Conservation (phyloP, 257 asterid genomes). For the Plantago major region DNA sequence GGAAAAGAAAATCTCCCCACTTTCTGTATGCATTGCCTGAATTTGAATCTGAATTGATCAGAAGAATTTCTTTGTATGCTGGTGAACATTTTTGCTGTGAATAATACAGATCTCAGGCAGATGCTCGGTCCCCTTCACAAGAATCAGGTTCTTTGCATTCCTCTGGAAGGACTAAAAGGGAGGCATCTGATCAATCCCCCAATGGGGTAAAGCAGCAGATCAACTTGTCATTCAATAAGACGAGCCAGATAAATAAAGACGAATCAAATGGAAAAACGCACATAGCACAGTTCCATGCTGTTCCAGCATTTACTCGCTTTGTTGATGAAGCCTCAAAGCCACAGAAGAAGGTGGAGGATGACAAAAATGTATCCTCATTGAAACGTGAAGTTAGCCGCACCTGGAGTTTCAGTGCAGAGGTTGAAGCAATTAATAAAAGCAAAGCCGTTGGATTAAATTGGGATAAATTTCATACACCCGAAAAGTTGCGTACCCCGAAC, state of each 20-base stretch:
- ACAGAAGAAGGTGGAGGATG: constrained; percentile 33
- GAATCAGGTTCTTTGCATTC: constrained; percentile 36
- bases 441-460: constrained; percentile 35
- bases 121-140: constrained; percentile 21
- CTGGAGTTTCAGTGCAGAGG: constrained; percentile 57
- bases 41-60: constrained; percentile 7
- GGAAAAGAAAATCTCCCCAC: background rate
- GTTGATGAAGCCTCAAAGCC: constrained; percentile 43
- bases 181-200: constrained; percentile 43
- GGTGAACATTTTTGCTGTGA: constrained; percentile 12
- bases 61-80: constrained; percentile 6
- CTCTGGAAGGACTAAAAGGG: constrained; percentile 33
- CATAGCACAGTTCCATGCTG: constrained; percentile 63
- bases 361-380: constrained; percentile 31
- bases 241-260: constrained; percentile 40
- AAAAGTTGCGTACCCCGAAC: constrained; percentile 22
- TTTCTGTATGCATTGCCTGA: background rate
- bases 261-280: constrained; percentile 50
- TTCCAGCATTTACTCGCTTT: constrained; percentile 68
- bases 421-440: constrained; percentile 30
- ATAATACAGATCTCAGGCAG: constrained; percentile 33
- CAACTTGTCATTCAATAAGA: constrained; percentile 71
- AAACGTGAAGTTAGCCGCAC: constrained; percentile 49
- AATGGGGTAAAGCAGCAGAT: constrained; percentile 61
- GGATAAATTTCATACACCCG: constrained; percentile 33